phyloP scores from a whole-genome alignment of 2,329 filamentous ascomycete species.

The Dichotomopilus funicola region DNA sequence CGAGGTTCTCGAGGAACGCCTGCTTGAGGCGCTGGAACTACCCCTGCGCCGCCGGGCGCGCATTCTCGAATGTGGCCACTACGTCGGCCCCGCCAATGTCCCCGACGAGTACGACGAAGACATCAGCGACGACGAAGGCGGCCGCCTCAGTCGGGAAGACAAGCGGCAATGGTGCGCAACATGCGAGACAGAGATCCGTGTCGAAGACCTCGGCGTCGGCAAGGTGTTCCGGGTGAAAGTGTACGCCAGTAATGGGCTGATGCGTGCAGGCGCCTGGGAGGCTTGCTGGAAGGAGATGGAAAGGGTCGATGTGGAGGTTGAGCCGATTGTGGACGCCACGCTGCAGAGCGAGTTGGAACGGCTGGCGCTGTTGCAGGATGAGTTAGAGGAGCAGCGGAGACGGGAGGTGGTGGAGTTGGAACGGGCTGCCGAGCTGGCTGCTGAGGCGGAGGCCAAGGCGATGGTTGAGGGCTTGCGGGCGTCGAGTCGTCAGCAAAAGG shows the following conservation, averaged over 20 bases:
- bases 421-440: constrained; percentile 10
- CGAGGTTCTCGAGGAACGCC: constrained; percentile 69
- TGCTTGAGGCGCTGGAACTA: constrained; percentile 68
- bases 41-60: constrained; percentile 57
- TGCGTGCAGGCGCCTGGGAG: constrained; percentile 85
- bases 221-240: constrained; percentile 74
- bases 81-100: constrained; percentile 55
- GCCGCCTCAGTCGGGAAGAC: constrained; percentile 15
- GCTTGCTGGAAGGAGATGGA: constrained; percentile 98
- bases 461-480: background rate
- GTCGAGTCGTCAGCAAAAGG: constrained; percentile 25
- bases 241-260: constrained; percentile 90
- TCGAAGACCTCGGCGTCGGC: constrained; percentile 45
- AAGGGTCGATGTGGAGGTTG: constrained; percentile 88
- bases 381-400: constrained; percentile 35
- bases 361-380: constrained; percentile 36
- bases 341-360: constrained; percentile 55
- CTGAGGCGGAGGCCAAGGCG: background rate
- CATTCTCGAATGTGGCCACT: constrained; percentile 71
- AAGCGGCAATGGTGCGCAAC: constrained; percentile 51
- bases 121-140: constrained; percentile 40
- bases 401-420: constrained; percentile 20
- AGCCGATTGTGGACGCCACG: constrained; percentile 59
- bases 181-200: constrained; percentile 49
- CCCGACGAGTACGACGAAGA: constrained; percentile 36